Evolutionary conservation across 495 filamentous ascomycete species (phyloP).

Genomic region (Xylaria sp.): DNA sequence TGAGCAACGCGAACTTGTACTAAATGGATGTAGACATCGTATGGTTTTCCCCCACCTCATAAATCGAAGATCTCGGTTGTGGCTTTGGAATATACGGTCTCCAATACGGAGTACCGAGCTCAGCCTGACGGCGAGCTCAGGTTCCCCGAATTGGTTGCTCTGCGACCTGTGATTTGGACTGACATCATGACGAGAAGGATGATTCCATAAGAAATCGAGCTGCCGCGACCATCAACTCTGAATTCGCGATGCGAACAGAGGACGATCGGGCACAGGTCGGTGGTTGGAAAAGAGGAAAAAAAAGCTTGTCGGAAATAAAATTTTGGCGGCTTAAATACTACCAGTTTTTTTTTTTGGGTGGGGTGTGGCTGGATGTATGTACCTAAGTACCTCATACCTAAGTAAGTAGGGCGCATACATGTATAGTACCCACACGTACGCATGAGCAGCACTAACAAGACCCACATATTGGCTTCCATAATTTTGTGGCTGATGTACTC

Average conservation of each 20-base stretch:
- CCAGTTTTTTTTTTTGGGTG: not conserved
- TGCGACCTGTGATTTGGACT: constrained; percentile 95
- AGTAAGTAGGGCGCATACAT: too few relatives aligned
- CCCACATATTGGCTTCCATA: not conserved
- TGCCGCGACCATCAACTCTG: constrained; percentile 81
- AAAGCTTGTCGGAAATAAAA: constrained; percentile 37
- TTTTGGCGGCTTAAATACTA: constrained; percentile 34
- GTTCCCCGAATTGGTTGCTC: constrained; percentile 64
- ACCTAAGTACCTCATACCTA: too few relatives aligned
- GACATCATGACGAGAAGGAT: constrained; percentile 71
- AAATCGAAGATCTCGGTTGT: constrained; percentile 82
- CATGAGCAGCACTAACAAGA: not conserved
- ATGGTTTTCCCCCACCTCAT: constrained; percentile 91
- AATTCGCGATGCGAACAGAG: constrained; percentile 60
- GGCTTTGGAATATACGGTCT: constrained; percentile 87
- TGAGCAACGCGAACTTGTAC: not conserved
- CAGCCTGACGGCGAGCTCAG: constrained; percentile 74
- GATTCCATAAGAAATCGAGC: constrained; percentile 87
- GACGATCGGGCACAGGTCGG: constrained; percentile 87
- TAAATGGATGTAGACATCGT: constrained; percentile 64
- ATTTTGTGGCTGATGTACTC: not conserved
- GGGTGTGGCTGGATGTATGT: constrained; percentile 17
- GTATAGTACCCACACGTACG: too few relatives aligned
- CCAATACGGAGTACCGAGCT: constrained; percentile 70
- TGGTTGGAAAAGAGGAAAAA: constrained; percentile 58